Conservation (phyloP, 2,329 filamentous ascomycete species). For the Aspergillus awamori region DNA sequence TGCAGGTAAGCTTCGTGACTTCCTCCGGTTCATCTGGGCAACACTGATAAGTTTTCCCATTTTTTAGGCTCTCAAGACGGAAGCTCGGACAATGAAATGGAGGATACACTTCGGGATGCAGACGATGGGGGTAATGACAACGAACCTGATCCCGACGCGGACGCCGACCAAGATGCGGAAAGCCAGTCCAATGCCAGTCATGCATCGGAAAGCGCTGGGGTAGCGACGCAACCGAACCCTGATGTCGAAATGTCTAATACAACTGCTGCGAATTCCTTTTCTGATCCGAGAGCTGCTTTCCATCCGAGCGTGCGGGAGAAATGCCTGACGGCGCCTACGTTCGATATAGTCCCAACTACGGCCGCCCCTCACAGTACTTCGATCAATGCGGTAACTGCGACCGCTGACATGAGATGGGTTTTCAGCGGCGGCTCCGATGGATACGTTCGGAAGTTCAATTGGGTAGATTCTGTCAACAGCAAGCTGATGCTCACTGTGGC, state of each 20-base stretch:
- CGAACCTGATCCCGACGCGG: conserved; percentile 39
- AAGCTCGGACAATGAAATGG: conserved; percentile 53
- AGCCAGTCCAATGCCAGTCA: conserved; percentile 46
- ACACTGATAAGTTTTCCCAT: conserved; percentile 11
- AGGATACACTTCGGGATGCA: conserved; percentile 49
- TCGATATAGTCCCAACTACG: conserved; percentile 97
- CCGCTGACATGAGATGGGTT: conserved; percentile 91
- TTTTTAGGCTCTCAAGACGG: conserved; percentile 50
- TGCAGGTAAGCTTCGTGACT: conserved; percentile 33
- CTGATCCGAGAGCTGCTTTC: conserved; percentile 45
- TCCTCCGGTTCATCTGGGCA: background rate
- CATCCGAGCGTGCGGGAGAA: conserved; percentile 73
- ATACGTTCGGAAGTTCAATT: conserved; percentile 96
- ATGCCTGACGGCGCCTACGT: conserved; percentile 75
- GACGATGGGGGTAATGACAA: conserved; percentile 45
- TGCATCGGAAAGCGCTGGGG: conserved; percentile 40
- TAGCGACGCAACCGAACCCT: conserved; percentile 48
- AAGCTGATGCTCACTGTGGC: conserved; percentile 92
- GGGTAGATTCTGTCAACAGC: conserved; percentile 90
- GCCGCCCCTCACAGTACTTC: conserved; percentile 94
- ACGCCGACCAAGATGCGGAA: conserved; percentile 40
- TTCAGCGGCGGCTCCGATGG: conserved; percentile 93
- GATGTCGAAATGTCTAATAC: conserved; percentile 54
- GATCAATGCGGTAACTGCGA: conserved; percentile 88
- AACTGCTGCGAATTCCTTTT: conserved; percentile 37